phyloP scores from a whole-genome alignment of 371 early-diverging fungal genomes.

The Massospora cicadina region DNA sequence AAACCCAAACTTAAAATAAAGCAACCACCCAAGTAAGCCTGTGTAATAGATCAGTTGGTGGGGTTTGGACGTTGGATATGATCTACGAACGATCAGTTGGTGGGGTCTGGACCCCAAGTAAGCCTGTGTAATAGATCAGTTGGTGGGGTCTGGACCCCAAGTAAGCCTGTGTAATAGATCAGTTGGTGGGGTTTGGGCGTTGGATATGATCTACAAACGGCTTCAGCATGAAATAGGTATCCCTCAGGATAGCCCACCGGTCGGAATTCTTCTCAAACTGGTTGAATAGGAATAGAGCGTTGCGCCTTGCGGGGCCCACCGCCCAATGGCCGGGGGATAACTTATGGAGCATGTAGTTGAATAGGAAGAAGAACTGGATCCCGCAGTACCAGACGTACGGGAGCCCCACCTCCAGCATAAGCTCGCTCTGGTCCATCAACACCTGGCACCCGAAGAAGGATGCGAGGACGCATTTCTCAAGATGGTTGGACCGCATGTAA shows the following conservation, averaged over 20 bases:
- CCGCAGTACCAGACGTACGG: conserved; percentile 8
- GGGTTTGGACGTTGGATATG: neutral
- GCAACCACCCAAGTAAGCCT: too few species aligned
- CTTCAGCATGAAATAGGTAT: neutral
- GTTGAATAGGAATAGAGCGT: conserved; percentile 1
- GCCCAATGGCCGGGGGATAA: neutral
- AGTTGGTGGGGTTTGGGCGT: neutral
- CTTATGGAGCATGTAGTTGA: neutral
- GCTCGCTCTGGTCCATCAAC: neutral
- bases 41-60: too few species aligned
- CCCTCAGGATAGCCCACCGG: neutral
- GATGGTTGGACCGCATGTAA: neutral
- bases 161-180: too few species aligned
- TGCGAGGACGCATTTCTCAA: neutral
- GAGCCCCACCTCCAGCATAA: neutral
- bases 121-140: too few species aligned
- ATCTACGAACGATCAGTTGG: neutral
- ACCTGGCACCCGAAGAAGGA: conserved; percentile 8
- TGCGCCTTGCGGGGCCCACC: neutral
- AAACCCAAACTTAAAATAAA: too few species aligned
- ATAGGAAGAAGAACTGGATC: conserved; percentile 1
- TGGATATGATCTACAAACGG: neutral
- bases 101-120: too few species aligned
- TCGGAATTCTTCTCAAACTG: conserved; percentile 4
- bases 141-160: too few species aligned